Evolutionary conservation across 345 rosid species (phyloP).

Genomic region (Gossypium raimondii): DNA sequence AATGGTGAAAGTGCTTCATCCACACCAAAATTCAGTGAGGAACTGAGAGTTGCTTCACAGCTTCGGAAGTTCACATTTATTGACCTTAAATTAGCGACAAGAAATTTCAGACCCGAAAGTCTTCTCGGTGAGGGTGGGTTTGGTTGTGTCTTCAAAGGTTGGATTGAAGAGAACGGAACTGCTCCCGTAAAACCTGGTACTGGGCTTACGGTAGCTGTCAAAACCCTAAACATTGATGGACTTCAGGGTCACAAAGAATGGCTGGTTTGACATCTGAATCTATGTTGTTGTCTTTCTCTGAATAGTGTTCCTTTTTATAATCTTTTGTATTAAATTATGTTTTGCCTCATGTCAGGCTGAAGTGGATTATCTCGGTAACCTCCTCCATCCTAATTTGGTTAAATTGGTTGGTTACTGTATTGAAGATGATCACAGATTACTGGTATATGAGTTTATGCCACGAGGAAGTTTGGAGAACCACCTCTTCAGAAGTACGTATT

Average conservation of each 20-base stretch:
- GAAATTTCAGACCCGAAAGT: conserved; percentile 83
- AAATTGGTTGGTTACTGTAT: conserved; percentile 75
- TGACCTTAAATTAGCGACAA: conserved; percentile 69
- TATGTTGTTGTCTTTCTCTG: background rate
- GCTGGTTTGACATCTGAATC: conserved; percentile 50
- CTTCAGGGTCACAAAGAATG: conserved; percentile 98
- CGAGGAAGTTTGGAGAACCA: conserved; percentile 86
- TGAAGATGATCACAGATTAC: conserved; percentile 73
- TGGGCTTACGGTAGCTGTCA: conserved; percentile 86
- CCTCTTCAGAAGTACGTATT: conserved; percentile 71
- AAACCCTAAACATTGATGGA: conserved; percentile 83
- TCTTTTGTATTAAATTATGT: background rate
- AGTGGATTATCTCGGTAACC: conserved; percentile 72
- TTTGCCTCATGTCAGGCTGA: conserved; percentile 52
- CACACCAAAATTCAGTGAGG: conserved; percentile 62
- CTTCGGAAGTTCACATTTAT: conserved; percentile 63
- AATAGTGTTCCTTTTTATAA: conserved; percentile 10
- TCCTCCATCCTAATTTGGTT: conserved; percentile 67
- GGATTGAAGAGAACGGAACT: conserved; percentile 90
- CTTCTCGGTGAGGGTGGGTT: conserved; percentile 92
- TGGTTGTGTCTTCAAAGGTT: conserved; percentile 93
- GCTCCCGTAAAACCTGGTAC: conserved; percentile 89
- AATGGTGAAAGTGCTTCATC: conserved; percentile 50
- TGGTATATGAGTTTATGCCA: conserved; percentile 74
- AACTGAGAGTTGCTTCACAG: conserved; percentile 63